Evolutionary conservation across 106 monocot species (phyloP), one percentile per base, ranked within the genome.

Genomic region (Acorus gramineus): DNA sequence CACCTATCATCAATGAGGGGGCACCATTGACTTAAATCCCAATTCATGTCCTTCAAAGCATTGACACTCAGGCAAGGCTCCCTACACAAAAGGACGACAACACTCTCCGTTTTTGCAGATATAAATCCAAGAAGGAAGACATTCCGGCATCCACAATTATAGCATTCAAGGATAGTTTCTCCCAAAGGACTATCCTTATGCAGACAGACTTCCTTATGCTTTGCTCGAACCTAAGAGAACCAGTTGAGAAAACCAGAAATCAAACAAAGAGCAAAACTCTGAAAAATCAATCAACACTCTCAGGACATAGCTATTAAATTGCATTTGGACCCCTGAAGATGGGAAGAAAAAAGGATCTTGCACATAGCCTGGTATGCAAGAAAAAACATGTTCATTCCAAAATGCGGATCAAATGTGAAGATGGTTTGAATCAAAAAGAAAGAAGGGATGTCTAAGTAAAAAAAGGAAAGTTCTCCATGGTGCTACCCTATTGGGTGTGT

Each of bases 21-120:
- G 56, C 98, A 92, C 98, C 98, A 99, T 50, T 99, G 91, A 72
- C 92, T 92, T 42, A 99, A 74, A 75, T 99, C 98, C 98, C 98
- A 99, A 67, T 99, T 99, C 98, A 99, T 99, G 72, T 99, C 98
- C 76, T 99, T 99, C 64, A 99, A 70, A 51, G 98, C 98, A 84
- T 89, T 92, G 11, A 92, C 89, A 81, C 73, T 99, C 47, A 99
- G 72, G 64, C 98, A 99, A 67, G 98, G 98, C 57, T 99, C 98
- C 80, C 98, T 82, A 72, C 98, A 99, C 60, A 99, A 68, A 48
- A 99, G 88, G 74, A 99, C 98, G 50, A 99, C 98, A 47, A 99
- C 98, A 69, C 90, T 99, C 67, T 99, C 98, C 71, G 98, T 84
- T 76, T 92, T 99, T 44, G 98, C 98, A 57, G 98, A 99, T 7